Conservation (phyloP, 306 rosid species). For the Calophaca sinica region DNA sequence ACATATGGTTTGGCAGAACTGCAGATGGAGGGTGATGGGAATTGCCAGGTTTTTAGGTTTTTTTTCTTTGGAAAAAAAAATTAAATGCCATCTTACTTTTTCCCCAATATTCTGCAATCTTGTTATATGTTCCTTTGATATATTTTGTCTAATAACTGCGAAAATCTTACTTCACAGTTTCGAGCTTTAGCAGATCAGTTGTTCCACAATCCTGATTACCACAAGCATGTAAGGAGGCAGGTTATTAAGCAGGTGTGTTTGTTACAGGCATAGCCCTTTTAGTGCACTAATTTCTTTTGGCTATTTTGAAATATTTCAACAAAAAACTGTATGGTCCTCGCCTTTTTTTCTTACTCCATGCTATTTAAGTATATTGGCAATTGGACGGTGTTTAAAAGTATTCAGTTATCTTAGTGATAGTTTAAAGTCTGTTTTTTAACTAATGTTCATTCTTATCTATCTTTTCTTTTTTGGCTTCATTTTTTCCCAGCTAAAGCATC, state of each 20-base stretch:
- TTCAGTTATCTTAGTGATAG: conserved; percentile 20
- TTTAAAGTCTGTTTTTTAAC: conserved; percentile 16
- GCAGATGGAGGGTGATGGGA: conserved; percentile 99
- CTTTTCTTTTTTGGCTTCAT: conserved; percentile 6
- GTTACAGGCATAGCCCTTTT: conserved; percentile 37
- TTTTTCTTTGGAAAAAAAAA: conserved; percentile 2
- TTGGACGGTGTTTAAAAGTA: conserved; percentile 16
- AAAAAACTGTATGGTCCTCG: background rate
- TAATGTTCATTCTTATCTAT: conserved; percentile 18
- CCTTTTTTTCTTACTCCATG: background rate
- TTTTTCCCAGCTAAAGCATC: conserved; percentile 75
- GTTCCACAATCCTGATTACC: conserved; percentile 81
- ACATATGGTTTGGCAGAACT: conserved; percentile 86
- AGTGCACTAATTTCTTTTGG: conserved; percentile 31
- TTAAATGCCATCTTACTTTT: conserved; percentile 32
- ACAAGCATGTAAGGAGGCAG: conserved; percentile 93
- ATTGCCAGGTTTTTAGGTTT: conserved; percentile 80
- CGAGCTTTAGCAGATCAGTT: conserved; percentile 98
- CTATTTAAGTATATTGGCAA: background rate
- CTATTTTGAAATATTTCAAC: conserved; percentile 30
- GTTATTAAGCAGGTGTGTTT: conserved; percentile 84
- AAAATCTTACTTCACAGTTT: conserved; percentile 66
- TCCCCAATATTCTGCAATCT: conserved; percentile 10
- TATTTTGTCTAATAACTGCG: conserved; percentile 39
- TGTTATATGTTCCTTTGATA: conserved; percentile 18